phyloP scores from a whole-genome alignment of 257 asterid species.

The Gentiana straminea region DNA sequence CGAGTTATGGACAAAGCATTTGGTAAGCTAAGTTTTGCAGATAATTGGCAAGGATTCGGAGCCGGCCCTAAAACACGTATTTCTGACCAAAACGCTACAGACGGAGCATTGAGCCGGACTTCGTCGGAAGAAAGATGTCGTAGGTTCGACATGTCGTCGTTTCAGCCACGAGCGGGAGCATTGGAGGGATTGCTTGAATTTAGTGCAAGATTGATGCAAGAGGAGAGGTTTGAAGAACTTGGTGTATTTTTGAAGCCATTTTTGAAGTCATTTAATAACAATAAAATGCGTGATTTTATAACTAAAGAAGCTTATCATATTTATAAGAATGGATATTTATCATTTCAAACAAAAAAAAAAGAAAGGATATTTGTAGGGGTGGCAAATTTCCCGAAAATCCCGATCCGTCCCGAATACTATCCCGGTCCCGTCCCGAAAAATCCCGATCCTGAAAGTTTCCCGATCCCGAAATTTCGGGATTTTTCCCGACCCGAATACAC shows the following conservation, averaged over 20 bases:
- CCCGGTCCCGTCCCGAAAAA: too few relatives aligned
- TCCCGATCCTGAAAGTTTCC: too few relatives aligned
- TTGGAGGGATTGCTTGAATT: slow-evolving; percentile 86
- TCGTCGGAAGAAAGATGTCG: slow-evolving; percentile 64
- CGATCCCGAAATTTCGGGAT: too few relatives aligned
- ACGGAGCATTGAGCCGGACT: slow-evolving; percentile 78
- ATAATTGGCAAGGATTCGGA: slow-evolving; percentile 46
- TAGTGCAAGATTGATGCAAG: slow-evolving; percentile 74
- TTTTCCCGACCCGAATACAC: too few relatives aligned
- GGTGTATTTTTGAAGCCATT: slow-evolving; percentile 81
- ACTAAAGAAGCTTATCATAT: too few relatives aligned
- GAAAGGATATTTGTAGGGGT: too few relatives aligned
- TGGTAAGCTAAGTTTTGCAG: slow-evolving; percentile 34
- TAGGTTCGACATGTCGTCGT: slow-evolving; percentile 70
- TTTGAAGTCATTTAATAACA: background rate
- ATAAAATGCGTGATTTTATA: too few relatives aligned
- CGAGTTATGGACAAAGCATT: slow-evolving; percentile 47
- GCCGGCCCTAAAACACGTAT: slow-evolving; percentile 17
- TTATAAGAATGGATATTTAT: too few relatives aligned
- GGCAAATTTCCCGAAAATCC: too few relatives aligned
- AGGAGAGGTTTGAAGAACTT: slow-evolving; percentile 75
- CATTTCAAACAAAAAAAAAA: too few relatives aligned
- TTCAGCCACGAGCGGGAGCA: slow-evolving; percentile 77
- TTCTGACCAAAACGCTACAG: slow-evolving; percentile 84
- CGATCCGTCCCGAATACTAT: too few relatives aligned